These are phyloP conservation scores for Blastomyces parvus DNA, from an alignment of 2,329 filamentous ascomycete genomes.

Conservation along the genomic window DNA sequence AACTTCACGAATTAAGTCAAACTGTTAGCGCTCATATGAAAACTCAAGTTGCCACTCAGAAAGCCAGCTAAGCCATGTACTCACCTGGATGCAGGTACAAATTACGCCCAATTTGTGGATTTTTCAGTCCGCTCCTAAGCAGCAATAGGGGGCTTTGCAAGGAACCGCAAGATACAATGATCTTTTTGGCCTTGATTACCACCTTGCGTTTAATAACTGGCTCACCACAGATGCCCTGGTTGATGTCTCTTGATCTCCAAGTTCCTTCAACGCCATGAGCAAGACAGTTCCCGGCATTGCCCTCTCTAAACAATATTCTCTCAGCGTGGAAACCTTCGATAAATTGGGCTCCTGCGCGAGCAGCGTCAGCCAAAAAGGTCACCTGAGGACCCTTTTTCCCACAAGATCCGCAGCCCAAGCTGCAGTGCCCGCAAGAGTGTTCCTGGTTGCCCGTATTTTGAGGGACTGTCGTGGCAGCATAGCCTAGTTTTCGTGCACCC, in stretches of 20 bases:
- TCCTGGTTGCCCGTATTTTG: constrained; percentile 67
- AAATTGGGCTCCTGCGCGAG: constrained; percentile 65
- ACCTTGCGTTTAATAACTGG: constrained; percentile 50
- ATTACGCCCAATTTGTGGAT: constrained; percentile 71
- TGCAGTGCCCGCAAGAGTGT: constrained; percentile 65
- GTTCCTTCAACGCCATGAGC: constrained; percentile 63
- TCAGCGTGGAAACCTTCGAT: constrained; percentile 72
- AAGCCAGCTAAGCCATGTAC: constrained; percentile 22
- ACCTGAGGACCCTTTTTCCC: constrained; percentile 72
- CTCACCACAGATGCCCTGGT: constrained; percentile 48
- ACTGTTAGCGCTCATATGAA: constrained; percentile 1
- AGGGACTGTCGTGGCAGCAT: constrained; percentile 57
- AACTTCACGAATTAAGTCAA: constrained; percentile 17
- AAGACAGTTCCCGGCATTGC: constrained; percentile 38
- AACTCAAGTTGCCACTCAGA: neutral
- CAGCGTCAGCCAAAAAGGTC: constrained; percentile 70
- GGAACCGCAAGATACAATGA: constrained; percentile 68
- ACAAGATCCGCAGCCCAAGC: constrained; percentile 50
- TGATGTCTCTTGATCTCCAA: constrained; percentile 63
- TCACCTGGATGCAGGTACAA: constrained; percentile 71
- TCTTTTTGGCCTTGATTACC: constrained; percentile 65
- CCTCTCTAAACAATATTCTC: constrained; percentile 57
- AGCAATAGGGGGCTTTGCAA: constrained; percentile 70
- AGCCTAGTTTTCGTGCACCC: constrained; percentile 64
- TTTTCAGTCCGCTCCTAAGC: constrained; percentile 67